A percentile compares a stretch with the other conserved stretches of the same genome.
Evolutionary conservation across 257 asterid species (phyloP).

Genomic region (Lycium barbarum): DNA sequence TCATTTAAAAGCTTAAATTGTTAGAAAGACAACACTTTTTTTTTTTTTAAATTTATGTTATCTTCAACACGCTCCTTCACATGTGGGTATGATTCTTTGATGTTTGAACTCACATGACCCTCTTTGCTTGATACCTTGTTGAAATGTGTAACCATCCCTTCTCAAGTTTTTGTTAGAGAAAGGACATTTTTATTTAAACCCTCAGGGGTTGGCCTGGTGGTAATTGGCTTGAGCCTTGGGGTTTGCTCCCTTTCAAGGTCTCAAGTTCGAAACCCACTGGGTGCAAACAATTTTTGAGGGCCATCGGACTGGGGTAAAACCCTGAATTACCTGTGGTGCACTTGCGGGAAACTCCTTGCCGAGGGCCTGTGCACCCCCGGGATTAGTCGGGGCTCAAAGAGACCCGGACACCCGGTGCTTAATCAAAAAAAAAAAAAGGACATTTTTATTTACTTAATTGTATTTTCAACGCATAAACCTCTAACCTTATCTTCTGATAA

Average conservation of each 20-base stretch:
- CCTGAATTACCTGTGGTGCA: no score
- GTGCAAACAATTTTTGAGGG: no score
- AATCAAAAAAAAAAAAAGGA: no score
- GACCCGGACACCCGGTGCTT: no score
- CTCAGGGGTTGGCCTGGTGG: no score
- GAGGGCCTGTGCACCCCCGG: no score
- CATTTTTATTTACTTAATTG: neutral
- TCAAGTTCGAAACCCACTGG: no score
- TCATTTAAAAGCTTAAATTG: neutral
- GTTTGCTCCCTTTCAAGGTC: no score
- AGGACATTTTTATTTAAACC: neutral
- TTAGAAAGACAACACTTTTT: neutral
- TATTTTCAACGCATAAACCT: neutral
- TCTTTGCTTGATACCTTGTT: neutral
- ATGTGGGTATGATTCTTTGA: neutral
- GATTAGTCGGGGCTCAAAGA: no score
- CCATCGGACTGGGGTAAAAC: no score
- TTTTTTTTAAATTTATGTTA: neutral
- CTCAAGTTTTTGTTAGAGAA: conserved; percentile 1
- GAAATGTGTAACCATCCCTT: neutral
- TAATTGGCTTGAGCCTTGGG: no score
- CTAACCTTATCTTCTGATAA: conserved; percentile 13
- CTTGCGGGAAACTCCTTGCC: no score
- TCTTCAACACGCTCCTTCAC: neutral
- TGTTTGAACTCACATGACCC: neutral